phyloP scores from a whole-genome alignment of 805 yeast species.

The Candida ipomoeae region DNA sequence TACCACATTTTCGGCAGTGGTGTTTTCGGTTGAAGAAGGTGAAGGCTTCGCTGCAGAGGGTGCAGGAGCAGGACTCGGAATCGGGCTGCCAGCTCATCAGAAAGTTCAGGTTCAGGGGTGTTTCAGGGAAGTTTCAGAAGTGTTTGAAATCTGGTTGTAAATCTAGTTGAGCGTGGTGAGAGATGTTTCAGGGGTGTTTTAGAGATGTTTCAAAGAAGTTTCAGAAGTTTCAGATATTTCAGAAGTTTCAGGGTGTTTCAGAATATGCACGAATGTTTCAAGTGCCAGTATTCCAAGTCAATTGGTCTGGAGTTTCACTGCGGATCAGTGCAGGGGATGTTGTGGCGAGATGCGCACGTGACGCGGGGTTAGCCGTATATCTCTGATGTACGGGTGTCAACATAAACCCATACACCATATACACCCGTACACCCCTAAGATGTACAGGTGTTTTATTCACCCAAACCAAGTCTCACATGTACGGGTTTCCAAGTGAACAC shows the following conservation, averaged over 20 bases:
- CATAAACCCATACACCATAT: too few relatives aligned
- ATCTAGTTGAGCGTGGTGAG: too few relatives aligned
- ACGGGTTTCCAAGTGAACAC: not conserved
- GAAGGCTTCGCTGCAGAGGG: conserved; percentile 49
- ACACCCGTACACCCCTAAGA: not conserved
- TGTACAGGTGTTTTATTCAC: too few relatives aligned
- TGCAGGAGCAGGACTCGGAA: conserved; percentile 47
- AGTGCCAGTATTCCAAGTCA: too few relatives aligned
- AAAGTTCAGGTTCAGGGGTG: too few relatives aligned
- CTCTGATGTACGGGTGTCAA: not conserved
- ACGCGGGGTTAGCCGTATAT: not conserved
- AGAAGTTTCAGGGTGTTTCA: too few relatives aligned
- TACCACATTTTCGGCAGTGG: conserved; percentile 81
- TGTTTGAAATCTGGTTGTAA: not conserved
- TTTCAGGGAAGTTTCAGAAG: not conserved
- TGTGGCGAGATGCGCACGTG: not conserved
- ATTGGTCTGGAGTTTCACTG: not conserved
- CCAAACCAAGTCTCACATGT: not conserved
- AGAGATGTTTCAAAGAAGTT: not conserved
- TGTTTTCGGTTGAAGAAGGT: conserved; percentile 68
- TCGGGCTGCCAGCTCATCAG: conserved; percentile 65
- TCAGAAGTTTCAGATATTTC: too few relatives aligned
- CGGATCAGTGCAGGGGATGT: not conserved
- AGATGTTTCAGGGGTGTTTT: not conserved
- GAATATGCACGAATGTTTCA: too few relatives aligned